phyloP scores from a whole-genome alignment of 78 protist genomes.

The Andalucia godoyi region DNA sequence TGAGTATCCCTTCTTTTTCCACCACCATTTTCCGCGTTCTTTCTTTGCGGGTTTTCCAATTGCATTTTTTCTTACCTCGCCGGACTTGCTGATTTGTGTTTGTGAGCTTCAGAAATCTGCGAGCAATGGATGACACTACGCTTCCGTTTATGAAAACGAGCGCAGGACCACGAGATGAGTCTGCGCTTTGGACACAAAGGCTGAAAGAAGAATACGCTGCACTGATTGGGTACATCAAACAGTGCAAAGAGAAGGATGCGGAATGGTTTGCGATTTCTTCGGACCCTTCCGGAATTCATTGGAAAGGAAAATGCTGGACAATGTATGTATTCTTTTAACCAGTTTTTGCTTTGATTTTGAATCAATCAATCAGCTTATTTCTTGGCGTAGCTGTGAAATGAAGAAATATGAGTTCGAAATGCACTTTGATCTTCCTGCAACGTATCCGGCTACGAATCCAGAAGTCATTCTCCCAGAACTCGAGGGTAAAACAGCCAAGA shows the following conservation, averaged over 20 bases:
- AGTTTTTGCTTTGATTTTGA: not conserved
- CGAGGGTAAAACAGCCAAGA: conserved; percentile 56
- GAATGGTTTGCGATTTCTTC: conserved; percentile 87
- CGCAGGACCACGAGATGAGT: conserved; percentile 84
- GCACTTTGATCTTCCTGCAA: conserved; percentile 84
- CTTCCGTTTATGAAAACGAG: conserved; percentile 50
- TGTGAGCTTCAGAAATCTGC: no score
- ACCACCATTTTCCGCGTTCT: no score
- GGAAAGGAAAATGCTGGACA: not conserved
- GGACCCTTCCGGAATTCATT: conserved; percentile 59
- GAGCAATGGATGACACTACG: no score
- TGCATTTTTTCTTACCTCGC: no score
- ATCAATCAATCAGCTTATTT: not conserved
- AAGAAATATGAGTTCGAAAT: conserved; percentile 80
- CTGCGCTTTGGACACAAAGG: conserved; percentile 75
- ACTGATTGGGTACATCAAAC: conserved; percentile 63
- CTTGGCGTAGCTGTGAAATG: no score
- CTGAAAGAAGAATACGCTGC: conserved; percentile 80
- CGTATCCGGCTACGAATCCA: conserved; percentile 81
- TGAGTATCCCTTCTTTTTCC: no score
- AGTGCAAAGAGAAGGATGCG: conserved; percentile 59
- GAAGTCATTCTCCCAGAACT: conserved; percentile 89
- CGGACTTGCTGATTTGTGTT: no score
- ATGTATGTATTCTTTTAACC: not conserved
- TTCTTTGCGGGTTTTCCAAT: no score